These are phyloP conservation scores for Mimosa pudica DNA, from an alignment of 306 rosid genomes.

Conservation along the genomic window DNA sequence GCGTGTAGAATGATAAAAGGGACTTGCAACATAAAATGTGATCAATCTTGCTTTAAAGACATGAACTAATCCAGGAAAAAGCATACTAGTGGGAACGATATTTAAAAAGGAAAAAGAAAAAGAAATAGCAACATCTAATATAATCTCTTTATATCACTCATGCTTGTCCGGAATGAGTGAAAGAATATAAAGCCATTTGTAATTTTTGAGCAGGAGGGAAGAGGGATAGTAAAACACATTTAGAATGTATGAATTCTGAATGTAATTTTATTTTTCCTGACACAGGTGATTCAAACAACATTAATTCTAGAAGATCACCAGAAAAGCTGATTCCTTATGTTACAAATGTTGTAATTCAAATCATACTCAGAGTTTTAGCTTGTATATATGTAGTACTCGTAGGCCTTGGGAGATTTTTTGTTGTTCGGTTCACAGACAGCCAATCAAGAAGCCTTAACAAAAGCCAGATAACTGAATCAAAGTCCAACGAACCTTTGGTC, in stretches of 20 bases:
- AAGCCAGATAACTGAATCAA: constrained; percentile 44
- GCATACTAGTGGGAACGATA: background rate
- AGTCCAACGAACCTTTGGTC: constrained; percentile 49
- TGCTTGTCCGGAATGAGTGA: constrained; percentile 9
- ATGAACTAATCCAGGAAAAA: constrained; percentile 23
- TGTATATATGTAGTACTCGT: constrained; percentile 57
- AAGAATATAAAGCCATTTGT: constrained; percentile 19
- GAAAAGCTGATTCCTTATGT: constrained; percentile 47
- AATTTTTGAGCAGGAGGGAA: constrained; percentile 15
- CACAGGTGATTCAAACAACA: constrained; percentile 58
- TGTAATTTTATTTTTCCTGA: constrained; percentile 33
- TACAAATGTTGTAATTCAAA: constrained; percentile 47
- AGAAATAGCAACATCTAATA: constrained; percentile 5
- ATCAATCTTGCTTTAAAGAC: constrained; percentile 22
- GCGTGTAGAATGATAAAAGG: constrained; percentile 19
- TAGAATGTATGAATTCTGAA: constrained; percentile 10
- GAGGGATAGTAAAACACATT: constrained; percentile 22
- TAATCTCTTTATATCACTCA: constrained; percentile 13
- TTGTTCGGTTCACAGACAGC: constrained; percentile 34
- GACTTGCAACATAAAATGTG: constrained; percentile 17
- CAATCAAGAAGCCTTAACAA: constrained; percentile 35
- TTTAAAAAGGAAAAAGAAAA: background rate
- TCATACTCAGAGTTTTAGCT: constrained; percentile 54
- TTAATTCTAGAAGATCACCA: constrained; percentile 46
- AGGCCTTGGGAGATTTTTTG: constrained; percentile 49